These are phyloP conservation scores for Pleurozium schreberi DNA, from an alignment of 225 moss, liverwort and hornwort genomes.

Conservation along the genomic window DNA sequence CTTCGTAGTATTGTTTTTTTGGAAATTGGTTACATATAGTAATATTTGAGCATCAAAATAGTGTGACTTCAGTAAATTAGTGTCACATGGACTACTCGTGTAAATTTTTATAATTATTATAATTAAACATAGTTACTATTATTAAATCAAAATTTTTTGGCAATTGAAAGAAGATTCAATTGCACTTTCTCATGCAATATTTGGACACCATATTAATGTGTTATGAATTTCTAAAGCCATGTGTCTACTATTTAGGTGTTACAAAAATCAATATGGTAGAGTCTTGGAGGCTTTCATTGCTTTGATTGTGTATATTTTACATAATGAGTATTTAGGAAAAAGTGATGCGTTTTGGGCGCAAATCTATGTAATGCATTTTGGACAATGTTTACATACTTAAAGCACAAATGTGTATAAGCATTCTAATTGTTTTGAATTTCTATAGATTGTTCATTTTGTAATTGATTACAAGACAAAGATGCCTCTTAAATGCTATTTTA, in stretches of 20 bases:
- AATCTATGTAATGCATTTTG: rapidly evolving
- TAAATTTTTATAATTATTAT: background rate
- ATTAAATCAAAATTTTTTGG: background rate
- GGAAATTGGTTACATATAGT: no score
- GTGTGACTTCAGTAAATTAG: background rate
- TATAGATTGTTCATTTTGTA: background rate
- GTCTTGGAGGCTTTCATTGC: background rate
- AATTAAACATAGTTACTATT: background rate
- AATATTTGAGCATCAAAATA: background rate
- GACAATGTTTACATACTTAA: rapidly evolving
- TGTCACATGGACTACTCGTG: background rate
- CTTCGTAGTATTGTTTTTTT: no score
- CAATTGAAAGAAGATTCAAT: background rate
- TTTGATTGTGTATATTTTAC: background rate
- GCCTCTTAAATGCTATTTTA: background rate
- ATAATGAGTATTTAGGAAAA: background rate
- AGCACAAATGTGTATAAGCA: background rate
- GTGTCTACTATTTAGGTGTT: background rate
- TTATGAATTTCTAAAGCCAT: background rate
- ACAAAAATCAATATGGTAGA: background rate
- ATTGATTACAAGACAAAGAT: background rate
- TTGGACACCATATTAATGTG: background rate
- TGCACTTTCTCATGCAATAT: background rate
- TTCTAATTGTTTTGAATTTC: background rate
- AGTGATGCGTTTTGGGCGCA: rapidly evolving